Evolutionary conservation across 2,329 filamentous ascomycete genomes (phyloP).

Genomic region (Malbranchea cinnamomea): DNA sequence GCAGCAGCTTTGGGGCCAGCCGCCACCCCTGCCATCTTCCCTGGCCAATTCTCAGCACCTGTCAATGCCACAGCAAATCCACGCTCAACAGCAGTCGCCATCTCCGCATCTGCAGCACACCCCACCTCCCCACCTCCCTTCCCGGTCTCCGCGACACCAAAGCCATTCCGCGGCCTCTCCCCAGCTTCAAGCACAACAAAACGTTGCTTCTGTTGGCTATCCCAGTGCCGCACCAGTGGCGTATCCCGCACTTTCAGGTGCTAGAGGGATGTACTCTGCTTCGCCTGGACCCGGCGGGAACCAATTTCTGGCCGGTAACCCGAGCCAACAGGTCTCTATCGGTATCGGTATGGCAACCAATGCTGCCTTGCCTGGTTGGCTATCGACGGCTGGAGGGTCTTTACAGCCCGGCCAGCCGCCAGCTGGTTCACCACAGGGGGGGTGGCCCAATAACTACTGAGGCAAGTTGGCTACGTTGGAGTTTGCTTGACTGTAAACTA

Average conservation of each 20-base stretch:
- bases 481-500: too few species aligned
- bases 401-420: conserved; percentile 26
- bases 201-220: conserved; percentile 23
- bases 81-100: conserved; percentile 21
- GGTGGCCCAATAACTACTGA: conserved; percentile 8
- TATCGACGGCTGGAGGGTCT: conserved; percentile 18
- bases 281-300: conserved; percentile 21
- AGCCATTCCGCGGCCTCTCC: conserved; percentile 19
- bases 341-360: conserved; percentile 22
- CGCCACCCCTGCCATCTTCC: conserved; percentile 43
- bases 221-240: conserved; percentile 19
- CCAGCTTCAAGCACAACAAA: conserved; percentile 19
- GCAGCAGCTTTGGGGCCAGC: conserved; percentile 46
- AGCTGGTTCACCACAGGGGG: conserved; percentile 22
- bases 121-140: conserved; percentile 22
- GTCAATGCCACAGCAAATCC: conserved; percentile 24
- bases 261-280: conserved; percentile 24
- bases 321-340: conserved; percentile 22
- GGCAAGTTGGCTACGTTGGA: too few species aligned
- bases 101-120: conserved; percentile 22
- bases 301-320: conserved; percentile 17
- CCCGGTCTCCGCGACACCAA: conserved; percentile 30
- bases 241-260: conserved; percentile 20
- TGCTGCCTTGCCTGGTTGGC: conserved; percentile 24
- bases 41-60: conserved; percentile 34